A percentile compares a stretch with the other conserved stretches of the same genome.
Conservation (phyloP, 306 rosid species). For the Begonia fuchsioides region DNA sequence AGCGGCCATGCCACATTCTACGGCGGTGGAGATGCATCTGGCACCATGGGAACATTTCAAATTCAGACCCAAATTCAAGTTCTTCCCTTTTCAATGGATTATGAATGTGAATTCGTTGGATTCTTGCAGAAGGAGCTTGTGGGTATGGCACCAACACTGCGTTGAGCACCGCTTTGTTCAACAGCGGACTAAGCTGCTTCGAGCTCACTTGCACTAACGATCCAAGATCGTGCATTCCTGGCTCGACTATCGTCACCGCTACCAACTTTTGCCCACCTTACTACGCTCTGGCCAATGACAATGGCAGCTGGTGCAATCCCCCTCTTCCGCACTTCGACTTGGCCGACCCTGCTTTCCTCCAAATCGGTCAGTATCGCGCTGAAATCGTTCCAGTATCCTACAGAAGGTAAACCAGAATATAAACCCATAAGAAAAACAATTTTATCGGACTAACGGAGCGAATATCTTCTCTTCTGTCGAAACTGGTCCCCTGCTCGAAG, state of each 20-base stretch:
- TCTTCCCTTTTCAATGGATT: too few species aligned
- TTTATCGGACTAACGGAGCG: too few species aligned
- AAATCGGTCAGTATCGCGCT: conserved; percentile 77
- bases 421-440: too few species aligned
- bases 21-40: conserved; percentile 94
- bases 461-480: too few species aligned
- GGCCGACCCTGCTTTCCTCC: conserved; percentile 87
- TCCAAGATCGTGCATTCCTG: conserved; percentile 84
- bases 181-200: conserved; percentile 80
- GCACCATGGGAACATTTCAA: conserved; percentile 68
- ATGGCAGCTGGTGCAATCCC: conserved; percentile 97
- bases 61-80: too few species aligned
- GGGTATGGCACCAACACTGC: conserved; percentile 89
- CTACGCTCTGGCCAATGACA: conserved; percentile 45
- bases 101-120: too few species aligned
- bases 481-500: conserved; percentile 56
- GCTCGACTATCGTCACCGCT: conserved; percentile 61
- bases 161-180: conserved; percentile 75
- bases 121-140: conserved; percentile 68
- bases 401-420: conserved; percentile 33
- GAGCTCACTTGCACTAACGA: conserved; percentile 58
- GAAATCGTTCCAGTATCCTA: conserved; percentile 83
- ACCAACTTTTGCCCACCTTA: conserved; percentile 92
- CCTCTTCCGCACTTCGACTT: conserved; percentile 82
- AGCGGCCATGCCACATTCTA: conserved; percentile 82